These are phyloP conservation scores for Cryphonectria naterciae DNA, from an alignment of 2,329 filamentous ascomycete species.

Conservation along the genomic window DNA sequence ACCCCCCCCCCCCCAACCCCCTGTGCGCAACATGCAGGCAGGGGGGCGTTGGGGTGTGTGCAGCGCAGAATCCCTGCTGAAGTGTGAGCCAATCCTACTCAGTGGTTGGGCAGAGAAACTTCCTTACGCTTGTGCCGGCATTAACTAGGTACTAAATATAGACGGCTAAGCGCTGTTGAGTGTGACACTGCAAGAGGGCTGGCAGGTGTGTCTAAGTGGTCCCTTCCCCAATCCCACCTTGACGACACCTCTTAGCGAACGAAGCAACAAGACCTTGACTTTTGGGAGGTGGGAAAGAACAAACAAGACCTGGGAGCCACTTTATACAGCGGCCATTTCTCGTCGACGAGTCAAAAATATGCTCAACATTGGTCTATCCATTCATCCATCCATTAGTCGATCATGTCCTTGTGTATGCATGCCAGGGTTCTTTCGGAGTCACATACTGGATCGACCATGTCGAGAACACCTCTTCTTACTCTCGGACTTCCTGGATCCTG, in stretches of 20 bases:
- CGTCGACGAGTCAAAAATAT: background rate
- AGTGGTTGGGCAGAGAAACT: background rate
- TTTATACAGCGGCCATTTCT: background rate
- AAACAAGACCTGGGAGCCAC: background rate
- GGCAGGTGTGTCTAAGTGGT: background rate
- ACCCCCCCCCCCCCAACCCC: too few relatives aligned
- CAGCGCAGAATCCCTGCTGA: background rate
- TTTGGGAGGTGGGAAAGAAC: too few relatives aligned
- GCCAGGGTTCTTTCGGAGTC: background rate
- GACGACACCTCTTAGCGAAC: constrained; percentile 1
- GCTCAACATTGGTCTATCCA: background rate
- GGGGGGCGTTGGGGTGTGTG: background rate
- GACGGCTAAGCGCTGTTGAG: constrained; percentile 6
- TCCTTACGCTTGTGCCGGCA: background rate
- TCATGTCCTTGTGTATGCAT: background rate
- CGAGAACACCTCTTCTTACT: background rate
- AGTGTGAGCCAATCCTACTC: background rate
- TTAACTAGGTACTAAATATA: background rate
- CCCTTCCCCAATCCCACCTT: background rate
- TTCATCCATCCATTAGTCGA: background rate
- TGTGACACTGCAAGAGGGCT: background rate
- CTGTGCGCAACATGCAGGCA: background rate
- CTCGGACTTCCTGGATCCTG: constrained; percentile 2
- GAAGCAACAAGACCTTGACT: background rate
- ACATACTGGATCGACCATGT: background rate